Conservation (phyloP, 441 rosid genomes). For the Arabidopsis hybrid region DNA sequence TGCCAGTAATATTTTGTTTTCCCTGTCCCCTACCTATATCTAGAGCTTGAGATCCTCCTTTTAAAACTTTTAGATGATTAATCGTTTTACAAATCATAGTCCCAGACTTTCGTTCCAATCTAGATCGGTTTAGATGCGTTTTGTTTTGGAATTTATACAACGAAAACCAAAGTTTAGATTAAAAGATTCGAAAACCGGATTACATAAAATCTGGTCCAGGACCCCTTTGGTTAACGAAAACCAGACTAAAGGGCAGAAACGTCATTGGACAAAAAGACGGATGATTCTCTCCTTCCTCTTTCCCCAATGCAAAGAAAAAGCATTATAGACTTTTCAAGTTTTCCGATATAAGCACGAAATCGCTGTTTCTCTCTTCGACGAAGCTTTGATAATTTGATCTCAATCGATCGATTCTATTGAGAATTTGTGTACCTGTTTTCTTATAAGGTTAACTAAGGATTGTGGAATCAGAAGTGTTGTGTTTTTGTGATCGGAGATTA, state of each 20-base stretch:
- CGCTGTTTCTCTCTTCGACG: constrained; percentile 8
- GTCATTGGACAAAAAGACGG: constrained; percentile 23
- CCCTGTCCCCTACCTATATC: too few relatives aligned
- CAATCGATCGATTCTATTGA: background rate
- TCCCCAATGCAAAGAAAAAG: constrained; percentile 19
- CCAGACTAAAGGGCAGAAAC: constrained; percentile 11
- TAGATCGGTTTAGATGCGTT: background rate
- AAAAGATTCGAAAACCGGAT: constrained; percentile 15
- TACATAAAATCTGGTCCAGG: background rate
- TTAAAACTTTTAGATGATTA: too few relatives aligned
- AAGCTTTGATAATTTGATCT: constrained; percentile 1
- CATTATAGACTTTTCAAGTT: background rate
- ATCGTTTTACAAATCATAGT: too few relatives aligned
- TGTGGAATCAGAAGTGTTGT: background rate
- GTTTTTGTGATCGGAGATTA: constrained; percentile 38
- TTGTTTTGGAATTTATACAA: background rate
- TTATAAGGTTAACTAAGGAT: background rate
- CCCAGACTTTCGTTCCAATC: too few relatives aligned
- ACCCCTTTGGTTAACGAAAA: background rate
- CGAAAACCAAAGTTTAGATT: too few relatives aligned
- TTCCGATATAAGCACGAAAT: constrained; percentile 25
- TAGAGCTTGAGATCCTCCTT: too few relatives aligned
- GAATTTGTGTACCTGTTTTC: background rate
- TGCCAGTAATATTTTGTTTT: too few relatives aligned
- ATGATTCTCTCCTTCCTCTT: background rate